Evolutionary conservation across 257 asterid genomes (phyloP).

Genomic region (Fraxinus cuspidata): DNA sequence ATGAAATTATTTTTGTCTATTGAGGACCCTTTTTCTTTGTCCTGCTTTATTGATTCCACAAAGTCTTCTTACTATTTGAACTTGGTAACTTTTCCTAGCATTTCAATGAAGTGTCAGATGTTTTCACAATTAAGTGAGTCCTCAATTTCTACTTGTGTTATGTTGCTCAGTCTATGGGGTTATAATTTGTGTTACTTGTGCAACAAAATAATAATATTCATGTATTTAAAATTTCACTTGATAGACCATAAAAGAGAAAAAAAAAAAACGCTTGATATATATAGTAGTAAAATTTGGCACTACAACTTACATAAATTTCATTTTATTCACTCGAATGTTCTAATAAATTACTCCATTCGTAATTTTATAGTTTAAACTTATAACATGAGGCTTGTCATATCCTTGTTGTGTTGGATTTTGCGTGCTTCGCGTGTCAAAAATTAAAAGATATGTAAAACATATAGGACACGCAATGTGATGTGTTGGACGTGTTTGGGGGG

Average conservation of each 20-base stretch:
- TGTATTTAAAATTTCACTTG: no score
- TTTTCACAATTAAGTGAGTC: not conserved
- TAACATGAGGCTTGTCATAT: not conserved
- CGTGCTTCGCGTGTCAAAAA: not conserved
- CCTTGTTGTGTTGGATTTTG: not conserved
- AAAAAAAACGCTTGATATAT: no score
- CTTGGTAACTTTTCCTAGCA: constrained; percentile 1
- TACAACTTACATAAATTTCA: not conserved
- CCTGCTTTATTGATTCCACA: constrained; percentile 1
- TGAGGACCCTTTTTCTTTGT: not conserved
- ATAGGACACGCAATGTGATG: no score
- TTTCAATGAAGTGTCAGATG: not conserved
- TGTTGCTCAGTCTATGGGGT: no score
- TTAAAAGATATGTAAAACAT: no score
- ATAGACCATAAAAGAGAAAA: no score
- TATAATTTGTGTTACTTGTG: no score
- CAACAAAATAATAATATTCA: no score
- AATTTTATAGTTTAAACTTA: no score
- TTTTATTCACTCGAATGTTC: not conserved
- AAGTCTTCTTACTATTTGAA: not conserved
- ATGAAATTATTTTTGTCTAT: not conserved
- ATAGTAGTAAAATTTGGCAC: not conserved
- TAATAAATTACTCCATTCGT: not conserved
- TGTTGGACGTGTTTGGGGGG: no score
- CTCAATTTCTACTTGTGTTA: no score